phyloP scores from a whole-genome alignment of 345 rosid genomes.

The Eucalyptus victrix region DNA sequence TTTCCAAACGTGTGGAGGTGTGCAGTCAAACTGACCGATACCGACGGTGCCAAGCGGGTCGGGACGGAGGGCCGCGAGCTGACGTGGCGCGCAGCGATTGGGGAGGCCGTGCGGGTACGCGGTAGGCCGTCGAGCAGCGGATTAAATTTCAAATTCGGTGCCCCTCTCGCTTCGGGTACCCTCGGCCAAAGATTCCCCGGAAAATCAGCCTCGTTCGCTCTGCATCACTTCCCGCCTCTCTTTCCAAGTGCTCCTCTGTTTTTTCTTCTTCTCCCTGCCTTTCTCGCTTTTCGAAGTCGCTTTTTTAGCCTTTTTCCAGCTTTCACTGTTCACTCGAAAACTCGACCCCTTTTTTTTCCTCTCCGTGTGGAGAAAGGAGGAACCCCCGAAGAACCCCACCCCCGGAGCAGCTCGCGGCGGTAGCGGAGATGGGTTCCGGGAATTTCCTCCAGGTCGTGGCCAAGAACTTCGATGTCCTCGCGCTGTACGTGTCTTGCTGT shows the following conservation, averaged over 20 bases:
- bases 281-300: neutral
- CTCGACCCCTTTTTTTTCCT: neutral
- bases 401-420: neutral
- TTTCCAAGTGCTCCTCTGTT: neutral
- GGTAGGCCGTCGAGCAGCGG: neutral
- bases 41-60: neutral
- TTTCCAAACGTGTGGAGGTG: neutral
- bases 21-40: neutral
- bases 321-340: neutral
- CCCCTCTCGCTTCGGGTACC: neutral
- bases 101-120: neutral
- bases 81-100: neutral
- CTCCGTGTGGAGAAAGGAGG: neutral
- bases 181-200: neutral
- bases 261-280: neutral
- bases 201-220: neutral
- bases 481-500: slow-evolving; percentile 37
- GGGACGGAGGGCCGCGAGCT: neutral
- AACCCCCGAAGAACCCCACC: neutral
- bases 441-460: slow-evolving; percentile 50
- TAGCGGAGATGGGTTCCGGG: neutral
- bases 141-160: neutral
- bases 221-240: neutral
- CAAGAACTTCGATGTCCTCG: slow-evolving; percentile 79
- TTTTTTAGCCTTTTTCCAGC: neutral